Conservation (phyloP, 1,139 yeast species). For the Suhomyces coccinellae region DNA sequence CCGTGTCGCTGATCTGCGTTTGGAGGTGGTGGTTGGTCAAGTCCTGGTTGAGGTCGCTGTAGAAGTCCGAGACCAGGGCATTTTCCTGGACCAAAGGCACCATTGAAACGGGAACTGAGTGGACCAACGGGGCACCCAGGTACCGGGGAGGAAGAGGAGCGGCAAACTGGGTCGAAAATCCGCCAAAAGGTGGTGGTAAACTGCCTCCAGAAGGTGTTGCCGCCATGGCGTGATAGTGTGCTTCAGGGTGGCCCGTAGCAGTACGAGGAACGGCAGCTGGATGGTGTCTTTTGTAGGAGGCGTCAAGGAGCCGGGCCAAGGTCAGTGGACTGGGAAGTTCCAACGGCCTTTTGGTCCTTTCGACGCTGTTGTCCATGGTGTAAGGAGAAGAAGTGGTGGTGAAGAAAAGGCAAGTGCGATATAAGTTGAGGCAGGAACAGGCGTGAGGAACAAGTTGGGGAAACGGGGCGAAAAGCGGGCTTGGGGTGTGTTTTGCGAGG, state of each 20-base stretch:
- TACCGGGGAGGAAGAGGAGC: slow-evolving; percentile 6
- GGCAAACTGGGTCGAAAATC: background rate
- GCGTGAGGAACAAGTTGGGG: background rate
- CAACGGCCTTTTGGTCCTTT: slow-evolving; percentile 9
- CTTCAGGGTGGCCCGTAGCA: background rate
- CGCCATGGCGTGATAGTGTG: too few relatives aligned
- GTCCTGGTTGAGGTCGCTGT: slow-evolving; percentile 33
- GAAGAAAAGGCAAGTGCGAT: background rate
- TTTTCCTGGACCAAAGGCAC: slow-evolving; percentile 42
- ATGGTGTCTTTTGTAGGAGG: slow-evolving; percentile 11
- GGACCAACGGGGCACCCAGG: slow-evolving; percentile 15
- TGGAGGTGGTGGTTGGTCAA: slow-evolving; percentile 17
- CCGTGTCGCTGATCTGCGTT: slow-evolving; percentile 29
- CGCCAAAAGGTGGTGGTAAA: background rate
- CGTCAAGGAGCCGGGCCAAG: slow-evolving; percentile 14
- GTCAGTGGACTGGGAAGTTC: slow-evolving; percentile 18
- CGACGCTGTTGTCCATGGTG: slow-evolving; percentile 7
- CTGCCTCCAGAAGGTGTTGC: background rate
- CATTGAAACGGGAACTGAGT: slow-evolving; percentile 39
- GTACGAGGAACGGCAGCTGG: slow-evolving; percentile 10
- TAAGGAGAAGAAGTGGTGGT: background rate
- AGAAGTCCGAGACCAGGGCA: slow-evolving; percentile 32
- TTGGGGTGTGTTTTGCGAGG: too few relatives aligned
- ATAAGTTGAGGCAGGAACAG: background rate
- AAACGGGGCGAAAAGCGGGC: background rate